Evolutionary conservation across 225 moss, liverwort and hornwort species (phyloP), one percentile per base, ranked within the genome.

Genomic region (Bryum argenteum): DNA sequence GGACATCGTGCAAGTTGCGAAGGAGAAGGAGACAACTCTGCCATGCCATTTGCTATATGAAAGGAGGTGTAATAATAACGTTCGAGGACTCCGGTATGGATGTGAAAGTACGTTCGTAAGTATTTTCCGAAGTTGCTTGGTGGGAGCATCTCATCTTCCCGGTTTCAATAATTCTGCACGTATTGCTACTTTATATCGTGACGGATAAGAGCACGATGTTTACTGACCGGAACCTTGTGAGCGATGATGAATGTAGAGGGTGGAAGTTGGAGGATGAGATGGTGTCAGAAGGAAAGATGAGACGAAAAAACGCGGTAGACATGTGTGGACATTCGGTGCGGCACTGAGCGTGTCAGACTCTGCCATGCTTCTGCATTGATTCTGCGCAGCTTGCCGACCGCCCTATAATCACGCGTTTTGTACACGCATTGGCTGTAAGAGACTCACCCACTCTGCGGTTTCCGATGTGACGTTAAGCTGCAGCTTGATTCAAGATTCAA

Each of bases 391-490:
- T 48, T 23, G 78, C 78, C 66, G 74, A 74, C 71, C 74, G 69
- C 50, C 50, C 71, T 66, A 47, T 71, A 82, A 78, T 82, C 61
- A 82, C 82, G 82, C 82, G 61, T 37, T 70, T 71, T 62, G 73
- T 8, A 33, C 71, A 65, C 65, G 41, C 42, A 74, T 16, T 58
- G 65, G 26, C 76, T 64, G 64, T 20, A 66, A 40, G 65, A 74
- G 61, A 50, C 59, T 61, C 61, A 74, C 74, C 78, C 55, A 76
- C 75, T 61, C 63, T 7, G 51, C 44, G 59, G 41, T 67, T 59
- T 67, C 17, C 1, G 66, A 70, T 33, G 44, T 47, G 42, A 56
- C 56, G 48, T 48, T 48, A 48, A 48, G 0, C 48, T 17, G 17
- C 15, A 33, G 33, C 33, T 62, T 48, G 20, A 48, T 40, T 40